These are phyloP conservation scores for Fusarium devonianum DNA, from an alignment of 2,329 filamentous ascomycete species.

Conservation along the genomic window DNA sequence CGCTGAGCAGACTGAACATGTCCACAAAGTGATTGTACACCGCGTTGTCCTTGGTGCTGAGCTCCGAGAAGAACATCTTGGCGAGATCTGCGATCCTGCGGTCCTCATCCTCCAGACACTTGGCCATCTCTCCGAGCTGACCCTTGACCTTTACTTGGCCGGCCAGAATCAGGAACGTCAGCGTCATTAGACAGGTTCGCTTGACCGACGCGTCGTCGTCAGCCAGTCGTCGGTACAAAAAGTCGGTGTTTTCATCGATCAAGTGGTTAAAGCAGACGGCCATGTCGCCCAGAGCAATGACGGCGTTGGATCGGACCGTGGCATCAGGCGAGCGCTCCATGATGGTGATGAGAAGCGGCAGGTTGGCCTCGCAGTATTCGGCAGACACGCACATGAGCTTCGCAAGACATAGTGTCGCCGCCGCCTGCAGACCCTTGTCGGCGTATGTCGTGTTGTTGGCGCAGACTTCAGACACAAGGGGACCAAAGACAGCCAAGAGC, in stretches of 20 bases:
- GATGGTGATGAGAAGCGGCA: conserved; percentile 94
- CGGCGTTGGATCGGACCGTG: conserved; percentile 92
- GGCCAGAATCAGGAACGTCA: conserved; percentile 95
- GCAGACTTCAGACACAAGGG: conserved; percentile 91
- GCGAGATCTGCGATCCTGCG: conserved; percentile 92
- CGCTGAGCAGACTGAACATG: conserved; percentile 93
- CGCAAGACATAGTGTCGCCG: conserved; percentile 91
- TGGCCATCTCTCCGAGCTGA: conserved; percentile 98
- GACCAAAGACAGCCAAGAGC: conserved; percentile 88
- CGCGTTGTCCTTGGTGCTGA: conserved; percentile 97
- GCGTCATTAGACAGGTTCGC: conserved; percentile 95
- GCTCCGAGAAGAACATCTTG: conserved; percentile 97
- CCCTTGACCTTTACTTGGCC: conserved; percentile 99
- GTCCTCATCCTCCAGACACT: conserved; percentile 96
- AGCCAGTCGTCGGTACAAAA: conserved; percentile 90
- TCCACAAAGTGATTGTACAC: conserved; percentile 99
- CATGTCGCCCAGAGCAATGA: conserved; percentile 98
- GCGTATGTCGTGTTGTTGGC: conserved; percentile 92
- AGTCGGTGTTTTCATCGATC: conserved; percentile 99
- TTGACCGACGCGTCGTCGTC: conserved; percentile 91
- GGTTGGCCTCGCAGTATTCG: conserved; percentile 93
- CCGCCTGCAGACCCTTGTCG: conserved; percentile 88
- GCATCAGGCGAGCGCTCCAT: conserved; percentile 94
- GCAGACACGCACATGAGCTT: conserved; percentile 99
- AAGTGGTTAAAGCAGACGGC: conserved; percentile 99